Percentiles rank a stretch among this genome's conserved stretches.
Evolutionary conservation across 345 rosid species (phyloP).

Genomic region (Erysimum cheiranthoides): DNA sequence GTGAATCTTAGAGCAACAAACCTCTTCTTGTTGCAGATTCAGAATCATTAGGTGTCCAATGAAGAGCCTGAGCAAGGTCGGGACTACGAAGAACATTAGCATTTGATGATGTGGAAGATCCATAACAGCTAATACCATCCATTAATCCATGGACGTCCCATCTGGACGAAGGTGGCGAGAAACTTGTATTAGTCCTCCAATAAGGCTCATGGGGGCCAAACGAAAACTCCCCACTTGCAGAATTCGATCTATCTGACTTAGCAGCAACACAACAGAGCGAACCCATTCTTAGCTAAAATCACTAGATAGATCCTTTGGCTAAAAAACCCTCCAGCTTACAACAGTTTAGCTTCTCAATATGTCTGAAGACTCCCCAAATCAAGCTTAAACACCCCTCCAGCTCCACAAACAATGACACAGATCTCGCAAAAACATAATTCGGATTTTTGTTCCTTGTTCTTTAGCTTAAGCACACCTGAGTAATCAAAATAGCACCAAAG

Average conservation of each 20-base stretch:
- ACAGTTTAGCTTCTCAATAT: not conserved
- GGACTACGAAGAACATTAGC: slow-evolving; percentile 60
- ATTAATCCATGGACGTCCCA: slow-evolving; percentile 68
- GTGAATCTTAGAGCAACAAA: slow-evolving; percentile 14
- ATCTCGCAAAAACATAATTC: not conserved
- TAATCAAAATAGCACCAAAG: slow-evolving; percentile 33
- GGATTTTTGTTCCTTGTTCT: not conserved
- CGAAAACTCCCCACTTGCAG: slow-evolving; percentile 60
- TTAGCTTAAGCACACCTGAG: slow-evolving; percentile 34
- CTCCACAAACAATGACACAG: slow-evolving; percentile 28
- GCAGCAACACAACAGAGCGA: slow-evolving; percentile 95
- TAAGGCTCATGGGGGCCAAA: slow-evolving; percentile 62
- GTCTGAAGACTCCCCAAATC: not conserved
- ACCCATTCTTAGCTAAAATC: slow-evolving; percentile 65
- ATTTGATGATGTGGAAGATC: slow-evolving; percentile 67
- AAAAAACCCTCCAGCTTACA: not conserved
- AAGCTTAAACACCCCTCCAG: slow-evolving; percentile 21
- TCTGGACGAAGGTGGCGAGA: slow-evolving; percentile 70
- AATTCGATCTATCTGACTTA: slow-evolving; percentile 80
- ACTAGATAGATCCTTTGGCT: slow-evolving; percentile 11
- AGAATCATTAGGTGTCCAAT: slow-evolving; percentile 70
- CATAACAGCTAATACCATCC: slow-evolving; percentile 55
- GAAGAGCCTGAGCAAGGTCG: slow-evolving; percentile 59
- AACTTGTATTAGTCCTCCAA: slow-evolving; percentile 85
- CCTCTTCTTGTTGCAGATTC: slow-evolving; percentile 57